Conservation (phyloP, 2,329 filamentous ascomycete species). For the Penicillium psychrosexuale region DNA sequence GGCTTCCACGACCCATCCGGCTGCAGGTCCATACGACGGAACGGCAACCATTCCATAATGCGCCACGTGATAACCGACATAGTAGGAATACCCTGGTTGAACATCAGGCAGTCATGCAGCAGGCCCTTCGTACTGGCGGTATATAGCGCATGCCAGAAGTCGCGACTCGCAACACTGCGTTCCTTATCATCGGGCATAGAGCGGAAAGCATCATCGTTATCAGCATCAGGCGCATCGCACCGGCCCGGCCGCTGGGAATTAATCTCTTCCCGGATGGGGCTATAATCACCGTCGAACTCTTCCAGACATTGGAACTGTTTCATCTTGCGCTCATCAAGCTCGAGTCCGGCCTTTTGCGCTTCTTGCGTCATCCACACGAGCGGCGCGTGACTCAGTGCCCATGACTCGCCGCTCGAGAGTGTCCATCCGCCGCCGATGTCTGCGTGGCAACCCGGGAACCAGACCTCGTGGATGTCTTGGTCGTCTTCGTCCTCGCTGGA, state of each 20-base stretch:
- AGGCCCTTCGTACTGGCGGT: slow-evolving; percentile 52
- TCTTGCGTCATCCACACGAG: slow-evolving; percentile 69
- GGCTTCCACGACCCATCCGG: slow-evolving; percentile 72
- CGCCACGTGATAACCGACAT: slow-evolving; percentile 66
- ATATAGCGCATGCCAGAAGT: slow-evolving; percentile 59
- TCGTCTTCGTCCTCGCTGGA: slow-evolving; percentile 32
- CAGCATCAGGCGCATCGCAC: slow-evolving; percentile 7
- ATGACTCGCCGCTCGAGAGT: slow-evolving; percentile 52
- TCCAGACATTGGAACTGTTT: slow-evolving; percentile 63
- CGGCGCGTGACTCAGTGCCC: slow-evolving; percentile 64
- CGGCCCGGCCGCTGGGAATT: slow-evolving; percentile 13
- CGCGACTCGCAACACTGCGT: slow-evolving; percentile 29
- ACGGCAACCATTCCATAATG: slow-evolving; percentile 77
- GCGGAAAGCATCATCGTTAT: slow-evolving; percentile 16
- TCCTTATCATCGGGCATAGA: slow-evolving; percentile 21
- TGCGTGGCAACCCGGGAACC: slow-evolving; percentile 72
- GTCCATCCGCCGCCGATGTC: slow-evolving; percentile 78
- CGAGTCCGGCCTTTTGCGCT: slow-evolving; percentile 62
- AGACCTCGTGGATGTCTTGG: slow-evolving; percentile 74
- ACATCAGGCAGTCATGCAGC: slow-evolving; percentile 70
- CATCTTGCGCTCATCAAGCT: slow-evolving; percentile 67
- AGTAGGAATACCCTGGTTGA: slow-evolving; percentile 56
- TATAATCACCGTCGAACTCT: slow-evolving; percentile 38
- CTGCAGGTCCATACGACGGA: slow-evolving; percentile 74
- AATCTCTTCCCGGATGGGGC: slow-evolving; percentile 31